Percentiles rank a stretch among this genome's conserved stretches.
These are phyloP conservation scores for Tricholoma furcatifolium DNA, from an alignment of 768 basidiomycete species.

Conservation along the genomic window DNA sequence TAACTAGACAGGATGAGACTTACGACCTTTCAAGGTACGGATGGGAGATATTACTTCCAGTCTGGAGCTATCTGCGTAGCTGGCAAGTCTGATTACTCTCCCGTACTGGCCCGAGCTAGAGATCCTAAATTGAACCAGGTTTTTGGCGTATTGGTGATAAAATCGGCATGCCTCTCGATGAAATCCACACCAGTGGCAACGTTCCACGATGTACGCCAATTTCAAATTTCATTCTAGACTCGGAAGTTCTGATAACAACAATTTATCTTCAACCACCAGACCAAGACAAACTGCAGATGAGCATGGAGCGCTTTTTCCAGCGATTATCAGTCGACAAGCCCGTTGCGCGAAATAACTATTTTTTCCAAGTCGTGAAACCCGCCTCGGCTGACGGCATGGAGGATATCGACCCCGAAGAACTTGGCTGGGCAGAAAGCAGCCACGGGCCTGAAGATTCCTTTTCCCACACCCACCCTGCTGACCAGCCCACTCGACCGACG, in stretches of 20 bases:
- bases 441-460: conserved; percentile 23
- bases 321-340: conserved; percentile 66
- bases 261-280: conserved; percentile 34
- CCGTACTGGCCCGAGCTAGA: background rate
- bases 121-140: conserved; percentile 38
- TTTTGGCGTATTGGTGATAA: conserved; percentile 79
- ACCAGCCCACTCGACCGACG: conserved; percentile 15
- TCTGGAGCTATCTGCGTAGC: conserved; percentile 67
- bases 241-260: background rate
- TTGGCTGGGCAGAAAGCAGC: conserved; percentile 53
- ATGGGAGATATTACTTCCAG: conserved; percentile 75
- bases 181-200: conserved; percentile 68
- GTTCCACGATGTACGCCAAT: conserved; percentile 66
- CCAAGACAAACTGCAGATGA: conserved; percentile 58
- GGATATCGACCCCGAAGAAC: conserved; percentile 57
- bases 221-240: background rate
- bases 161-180: conserved; percentile 67
- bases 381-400: conserved; percentile 13
- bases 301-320: conserved; percentile 70
- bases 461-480: conserved; percentile 14
- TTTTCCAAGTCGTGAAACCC: conserved; percentile 31
- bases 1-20: conserved; percentile 3
- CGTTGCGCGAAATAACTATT: conserved; percentile 70
- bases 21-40: conserved; percentile 39
- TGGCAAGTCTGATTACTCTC: conserved; percentile 39